Conservation (phyloP, 371 early-diverging fungal genomes). For the Actinomortierella ambigua region DNA sequence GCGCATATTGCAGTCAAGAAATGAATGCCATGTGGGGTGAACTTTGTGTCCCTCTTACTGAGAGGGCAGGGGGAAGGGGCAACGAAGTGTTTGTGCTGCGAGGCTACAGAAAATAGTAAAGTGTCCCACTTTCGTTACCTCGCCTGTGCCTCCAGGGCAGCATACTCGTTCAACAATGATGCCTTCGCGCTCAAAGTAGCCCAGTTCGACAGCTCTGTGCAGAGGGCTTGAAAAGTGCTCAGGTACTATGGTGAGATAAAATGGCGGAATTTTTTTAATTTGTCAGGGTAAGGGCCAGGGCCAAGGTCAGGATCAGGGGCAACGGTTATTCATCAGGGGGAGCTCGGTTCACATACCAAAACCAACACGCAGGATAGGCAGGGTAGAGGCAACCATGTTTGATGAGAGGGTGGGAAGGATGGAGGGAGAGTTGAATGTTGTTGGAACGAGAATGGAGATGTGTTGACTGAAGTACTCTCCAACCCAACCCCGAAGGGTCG, state of each 20-base stretch:
- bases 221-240: conserved; percentile 90
- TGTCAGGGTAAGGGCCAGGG: not conserved
- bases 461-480: too few relatives aligned
- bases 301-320: too few relatives aligned
- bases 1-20: too few relatives aligned
- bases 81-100: not conserved
- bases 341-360: too few relatives aligned
- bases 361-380: conserved; percentile 34
- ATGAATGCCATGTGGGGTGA: not conserved
- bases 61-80: too few relatives aligned
- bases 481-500: too few relatives aligned
- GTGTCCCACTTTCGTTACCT: conserved; percentile 52
- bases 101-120: not conserved
- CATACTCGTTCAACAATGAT: conserved; percentile 70
- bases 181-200: conserved; percentile 58
- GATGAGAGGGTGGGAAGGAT: too few relatives aligned
- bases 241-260: conserved; percentile 59
- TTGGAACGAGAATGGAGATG: too few relatives aligned
- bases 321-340: too few relatives aligned
- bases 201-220: conserved; percentile 66
- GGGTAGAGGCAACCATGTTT: conserved; percentile 30
- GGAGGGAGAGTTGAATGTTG: too few relatives aligned
- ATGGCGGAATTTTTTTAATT: too few relatives aligned
- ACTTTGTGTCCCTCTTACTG: too few relatives aligned
- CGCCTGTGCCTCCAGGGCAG: conserved; percentile 78